Conservation (phyloP, 148 eudicot species). For the Linanthus parryae region DNA sequence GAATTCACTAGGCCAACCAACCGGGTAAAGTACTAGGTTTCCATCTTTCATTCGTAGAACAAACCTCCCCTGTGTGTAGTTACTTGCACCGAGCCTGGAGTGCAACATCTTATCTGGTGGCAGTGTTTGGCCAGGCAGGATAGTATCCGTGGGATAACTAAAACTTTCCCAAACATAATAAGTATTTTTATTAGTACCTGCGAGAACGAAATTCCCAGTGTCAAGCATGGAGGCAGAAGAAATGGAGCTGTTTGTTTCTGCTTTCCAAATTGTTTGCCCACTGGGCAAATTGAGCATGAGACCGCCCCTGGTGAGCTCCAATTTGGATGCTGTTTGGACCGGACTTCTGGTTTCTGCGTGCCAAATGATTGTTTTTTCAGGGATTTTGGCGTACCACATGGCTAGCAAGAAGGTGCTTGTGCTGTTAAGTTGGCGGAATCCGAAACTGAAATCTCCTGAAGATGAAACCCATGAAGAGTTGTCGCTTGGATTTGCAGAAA, state of each 20-base stretch:
- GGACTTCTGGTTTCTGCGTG: neutral
- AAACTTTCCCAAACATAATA: neutral
- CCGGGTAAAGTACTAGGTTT: neutral
- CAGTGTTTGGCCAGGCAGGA: neutral
- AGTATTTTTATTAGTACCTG: neutral
- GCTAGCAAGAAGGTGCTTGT: neutral
- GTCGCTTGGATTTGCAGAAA: neutral
- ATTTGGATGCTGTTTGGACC: neutral
- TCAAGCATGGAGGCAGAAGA: neutral
- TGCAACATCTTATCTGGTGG: neutral
- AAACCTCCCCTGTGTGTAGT: neutral
- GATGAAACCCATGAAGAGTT: neutral
- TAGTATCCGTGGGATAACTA: neutral
- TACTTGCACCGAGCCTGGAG: neutral
- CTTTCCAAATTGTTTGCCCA: neutral
- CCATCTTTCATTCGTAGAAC: neutral
- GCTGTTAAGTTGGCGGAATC: neutral
- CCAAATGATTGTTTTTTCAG: neutral
- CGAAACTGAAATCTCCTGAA: neutral
- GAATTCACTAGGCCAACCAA: neutral
- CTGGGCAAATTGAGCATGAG: neutral
- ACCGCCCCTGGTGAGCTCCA: neutral
- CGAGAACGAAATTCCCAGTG: neutral
- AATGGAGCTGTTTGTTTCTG: neutral
- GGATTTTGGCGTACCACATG: conserved; percentile 1